Evolutionary conservation across 2,329 filamentous ascomycete species (phyloP), one percentile per base, ranked within the genome.

Genomic region (Phialemoniopsis sp.): DNA sequence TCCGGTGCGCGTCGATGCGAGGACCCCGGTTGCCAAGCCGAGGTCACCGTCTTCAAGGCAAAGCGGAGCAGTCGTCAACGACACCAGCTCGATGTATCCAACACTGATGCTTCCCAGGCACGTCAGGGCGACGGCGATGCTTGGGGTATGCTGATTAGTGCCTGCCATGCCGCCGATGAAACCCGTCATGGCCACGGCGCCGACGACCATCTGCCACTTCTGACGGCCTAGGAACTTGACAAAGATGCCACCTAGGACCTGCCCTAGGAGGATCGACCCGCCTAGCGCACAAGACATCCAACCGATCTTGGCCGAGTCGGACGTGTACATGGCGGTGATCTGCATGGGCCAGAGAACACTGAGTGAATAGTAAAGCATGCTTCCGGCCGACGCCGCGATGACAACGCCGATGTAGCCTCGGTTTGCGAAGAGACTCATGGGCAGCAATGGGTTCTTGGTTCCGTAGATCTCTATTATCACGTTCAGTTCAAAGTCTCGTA

Each of bases 51-150:
- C 34, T 7, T 26, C 29, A 13, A 40, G 35, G 14, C 37, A 34
- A 18, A 45, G 39, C 10, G 36, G 36, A 8, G 37, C 42, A 16
- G 42, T 41, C 13, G 36, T 37, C 4, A 45, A 32, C 15, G 36
- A 37, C 4, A 41, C 16, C 4, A 38, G 31, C 39, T 38, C 43
- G 12, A 43, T 28, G 29, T 43, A 45, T 21, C 40, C 43, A 19
- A 45, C 36, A 13, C 36, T 38, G 9, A 36, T 39, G 33, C 39
- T 45, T 38, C 39, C 43, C n/a, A 45, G 29, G 12, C 13, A 45
- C 34, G 33, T 45, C 43, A 14, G 38, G 37, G 40, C 43, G 29
- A 45, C 40, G 26, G 32, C 32, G 10, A 45, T 14, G 8, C 34
- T 29, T 29, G 36, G 41, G 36, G 16, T 39, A 32, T 45, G 37